Conservation (phyloP, 2,329 filamentous ascomycete genomes). For the Aspergillus eucalypticola region DNA sequence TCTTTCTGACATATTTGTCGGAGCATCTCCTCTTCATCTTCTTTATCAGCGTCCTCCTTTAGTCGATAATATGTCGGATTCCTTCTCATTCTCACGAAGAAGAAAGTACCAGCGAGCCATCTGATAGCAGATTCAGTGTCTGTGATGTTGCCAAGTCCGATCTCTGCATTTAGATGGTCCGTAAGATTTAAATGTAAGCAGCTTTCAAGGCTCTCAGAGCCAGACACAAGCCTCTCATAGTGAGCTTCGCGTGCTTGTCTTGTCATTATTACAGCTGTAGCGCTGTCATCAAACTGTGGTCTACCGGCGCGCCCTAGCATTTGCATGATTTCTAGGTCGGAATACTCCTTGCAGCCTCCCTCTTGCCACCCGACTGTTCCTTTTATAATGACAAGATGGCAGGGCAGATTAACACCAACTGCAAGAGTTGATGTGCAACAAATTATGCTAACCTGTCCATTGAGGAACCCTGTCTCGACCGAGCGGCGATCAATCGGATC, state of each 20-base stretch:
- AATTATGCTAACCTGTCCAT: conserved; percentile 74
- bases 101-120: conserved; percentile 77
- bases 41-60: conserved; percentile 52
- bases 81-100: conserved; percentile 70
- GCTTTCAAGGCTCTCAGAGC: conserved; percentile 74
- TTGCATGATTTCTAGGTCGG: conserved; percentile 83
- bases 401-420: conserved; percentile 80
- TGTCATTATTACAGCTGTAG: conserved; percentile 78
- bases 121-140: conserved; percentile 65
- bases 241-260: conserved; percentile 61
- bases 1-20: conserved; percentile 70
- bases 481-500: conserved; percentile 62
- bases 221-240: conserved; percentile 74
- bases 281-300: conserved; percentile 77
- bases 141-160: conserved; percentile 71
- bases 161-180: conserved; percentile 82
- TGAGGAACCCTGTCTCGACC: conserved; percentile 68
- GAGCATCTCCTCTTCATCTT: conserved; percentile 63
- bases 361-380: conserved; percentile 70
- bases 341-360: conserved; percentile 66
- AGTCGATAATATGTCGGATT: conserved; percentile 73
- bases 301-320: conserved; percentile 84
- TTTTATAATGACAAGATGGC: conserved; percentile 80
- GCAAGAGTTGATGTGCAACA: conserved; percentile 86
- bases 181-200: conserved; percentile 75